Base-by-base conservation (phyloP, 768 basidiomycete genomes). In the Cystofilobasidium macerans region DNA sequence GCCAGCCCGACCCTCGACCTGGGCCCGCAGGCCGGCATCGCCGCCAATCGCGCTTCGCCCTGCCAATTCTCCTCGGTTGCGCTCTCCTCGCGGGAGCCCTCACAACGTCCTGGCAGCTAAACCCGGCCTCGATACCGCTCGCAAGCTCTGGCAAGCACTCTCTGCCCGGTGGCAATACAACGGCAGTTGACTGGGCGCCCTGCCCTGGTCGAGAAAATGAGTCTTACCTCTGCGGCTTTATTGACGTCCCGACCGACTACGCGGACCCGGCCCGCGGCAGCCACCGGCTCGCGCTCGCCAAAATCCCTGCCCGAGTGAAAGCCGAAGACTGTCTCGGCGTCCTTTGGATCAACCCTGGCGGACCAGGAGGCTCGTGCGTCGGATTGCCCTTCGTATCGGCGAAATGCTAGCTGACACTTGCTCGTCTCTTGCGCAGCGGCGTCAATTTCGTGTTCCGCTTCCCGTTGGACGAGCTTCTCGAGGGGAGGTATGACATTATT, bases 401-500 rank as follows among this genome's bases (percentile, higher is more conserved):
- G 18, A 8, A 20, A 12, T 36, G 38, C 62, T 24, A 18, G 35
- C 38, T 53, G 3, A 16, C 43, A 16, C 12, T 24, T 53, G 16
- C 33, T 22, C 62, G 11, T 67, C 68, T 18, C 69, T 68, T 18
- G 68, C 68, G 14, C 68, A 47, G 11, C 58, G 68, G 3, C 64
- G 64, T 3, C 45, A 35, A 40, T 26, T 35, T 64, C 18, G 22
- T 30, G 32, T 64, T 69, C 42, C 57, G 51, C 0, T 53, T 57
- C 35, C 60, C 57, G 20, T 38, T 66, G n/a, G 36, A 40, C 22
- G 43, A 62, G 16, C 43, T 62, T 6, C 48, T 69, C 40, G 56
- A 65, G 33, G 68, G 68, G 18, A 36, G 51, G 16, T 71, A 63
- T 62, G 70, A 70, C 43, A 28, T 71, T 45, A 63, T 71, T 24